Percentiles rank a stretch among this genome's conserved stretches.
phyloP scores from a whole-genome alignment of 805 yeast genomes.

The Gaillardinia entomophila region DNA sequence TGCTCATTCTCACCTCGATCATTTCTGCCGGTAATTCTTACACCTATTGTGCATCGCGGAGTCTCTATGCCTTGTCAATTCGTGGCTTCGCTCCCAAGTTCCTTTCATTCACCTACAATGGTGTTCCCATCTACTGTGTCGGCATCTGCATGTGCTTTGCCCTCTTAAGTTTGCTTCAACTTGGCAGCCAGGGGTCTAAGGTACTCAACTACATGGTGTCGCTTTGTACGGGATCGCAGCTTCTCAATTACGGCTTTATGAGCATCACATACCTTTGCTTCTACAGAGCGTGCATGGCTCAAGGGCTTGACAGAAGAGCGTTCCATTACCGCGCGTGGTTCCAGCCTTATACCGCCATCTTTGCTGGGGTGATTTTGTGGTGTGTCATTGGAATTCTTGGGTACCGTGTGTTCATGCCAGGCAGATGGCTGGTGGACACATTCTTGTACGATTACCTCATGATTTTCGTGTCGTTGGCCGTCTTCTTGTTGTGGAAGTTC shows the following conservation, averaged over 20 bases:
- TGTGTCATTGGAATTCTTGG: constrained; percentile 56
- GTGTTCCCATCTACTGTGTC: constrained; percentile 44
- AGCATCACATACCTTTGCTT: constrained; percentile 13
- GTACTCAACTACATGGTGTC: constrained; percentile 14
- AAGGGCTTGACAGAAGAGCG: constrained; percentile 27
- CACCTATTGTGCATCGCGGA: constrained; percentile 72
- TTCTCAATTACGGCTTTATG: constrained; percentile 15
- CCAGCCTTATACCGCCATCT: constrained; percentile 26
- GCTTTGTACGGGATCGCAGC: constrained; percentile 16
- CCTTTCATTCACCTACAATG: constrained; percentile 48
- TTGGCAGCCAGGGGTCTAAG: constrained; percentile 22
- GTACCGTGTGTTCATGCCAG: constrained; percentile 63
- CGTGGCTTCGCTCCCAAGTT: constrained; percentile 71
- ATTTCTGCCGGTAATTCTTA: constrained; percentile 80
- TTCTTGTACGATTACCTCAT: constrained; percentile 70
- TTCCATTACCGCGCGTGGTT: constrained; percentile 40
- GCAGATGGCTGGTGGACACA: constrained; percentile 53
- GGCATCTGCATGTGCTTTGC: constrained; percentile 47
- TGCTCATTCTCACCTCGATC: constrained; percentile 69
- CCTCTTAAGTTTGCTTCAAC: constrained; percentile 57
- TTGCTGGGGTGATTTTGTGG: neutral
- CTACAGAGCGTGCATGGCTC: constrained; percentile 15
- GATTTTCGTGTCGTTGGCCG: constrained; percentile 44
- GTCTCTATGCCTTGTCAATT: constrained; percentile 63
- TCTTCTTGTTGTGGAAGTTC: constrained; percentile 31